A percentile compares a stretch with the other conserved stretches of the same genome.
Conservation (phyloP, 305 asterid species). For the Euphrasia arctica region DNA sequence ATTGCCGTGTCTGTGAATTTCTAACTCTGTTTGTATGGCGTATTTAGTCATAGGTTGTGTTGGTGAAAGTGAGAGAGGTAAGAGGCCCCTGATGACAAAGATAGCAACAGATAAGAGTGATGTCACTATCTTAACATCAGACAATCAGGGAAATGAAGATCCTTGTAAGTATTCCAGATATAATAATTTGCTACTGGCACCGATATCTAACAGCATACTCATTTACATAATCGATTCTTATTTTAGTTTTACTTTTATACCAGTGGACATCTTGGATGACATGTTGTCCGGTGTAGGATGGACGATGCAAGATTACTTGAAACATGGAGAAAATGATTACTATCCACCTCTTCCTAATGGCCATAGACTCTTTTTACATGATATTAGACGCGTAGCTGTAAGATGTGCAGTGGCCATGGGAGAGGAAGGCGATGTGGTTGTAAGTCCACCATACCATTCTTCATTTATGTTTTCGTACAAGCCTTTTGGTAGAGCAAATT, state of each 20-base stretch:
- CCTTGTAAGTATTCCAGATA: constrained; percentile 60
- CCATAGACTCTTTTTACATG: constrained; percentile 84
- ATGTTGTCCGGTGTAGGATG: constrained; percentile 94
- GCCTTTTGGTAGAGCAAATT: constrained; percentile 7
- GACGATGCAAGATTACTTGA: constrained; percentile 97
- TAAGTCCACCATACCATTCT: constrained; percentile 39
- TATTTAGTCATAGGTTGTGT: constrained; percentile 75
- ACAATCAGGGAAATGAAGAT: constrained; percentile 88
- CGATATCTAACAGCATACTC: background rate
- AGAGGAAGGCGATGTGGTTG: constrained; percentile 97
- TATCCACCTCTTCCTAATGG: constrained; percentile 95
- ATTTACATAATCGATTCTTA: background rate
- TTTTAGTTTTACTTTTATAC: background rate
- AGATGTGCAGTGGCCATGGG: constrained; percentile 99
- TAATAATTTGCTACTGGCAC: constrained; percentile 11
- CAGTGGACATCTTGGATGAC: constrained; percentile 97
- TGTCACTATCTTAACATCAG: constrained; percentile 85
- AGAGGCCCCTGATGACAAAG: constrained; percentile 94
- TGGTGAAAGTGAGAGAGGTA: constrained; percentile 88
- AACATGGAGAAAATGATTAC: constrained; percentile 91
- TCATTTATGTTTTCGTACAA: constrained; percentile 8
- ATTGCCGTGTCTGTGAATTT: constrained; percentile 5
- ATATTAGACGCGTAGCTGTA: constrained; percentile 93
- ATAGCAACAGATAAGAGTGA: constrained; percentile 94
- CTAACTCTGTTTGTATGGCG: constrained; percentile 21